Evolutionary conservation across 2,329 filamentous ascomycete genomes (phyloP).

Genomic region (Pezicula radicicola): DNA sequence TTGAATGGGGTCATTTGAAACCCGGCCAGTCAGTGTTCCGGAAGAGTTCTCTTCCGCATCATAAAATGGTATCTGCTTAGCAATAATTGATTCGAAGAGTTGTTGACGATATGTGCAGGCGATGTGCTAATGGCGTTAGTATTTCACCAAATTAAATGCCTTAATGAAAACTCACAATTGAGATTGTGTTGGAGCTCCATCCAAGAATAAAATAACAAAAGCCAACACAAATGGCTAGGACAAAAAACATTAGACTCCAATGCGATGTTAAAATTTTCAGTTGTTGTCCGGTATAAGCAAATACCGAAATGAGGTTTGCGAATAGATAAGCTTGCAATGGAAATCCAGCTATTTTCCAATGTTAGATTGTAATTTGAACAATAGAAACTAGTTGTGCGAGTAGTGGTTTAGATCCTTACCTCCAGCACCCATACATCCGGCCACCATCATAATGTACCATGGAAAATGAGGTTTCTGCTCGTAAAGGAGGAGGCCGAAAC

Average conservation of each 20-base stretch:
- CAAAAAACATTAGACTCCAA: conserved; percentile 48
- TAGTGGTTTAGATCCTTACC: conserved; percentile 16
- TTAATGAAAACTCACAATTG: conserved; percentile 26
- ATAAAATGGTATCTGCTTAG: conserved; percentile 39
- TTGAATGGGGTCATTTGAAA: conserved; percentile 46
- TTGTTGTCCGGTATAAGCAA: conserved; percentile 13
- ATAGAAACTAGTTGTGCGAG: conserved; percentile 8
- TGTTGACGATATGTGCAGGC: conserved; percentile 36
- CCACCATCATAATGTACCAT: conserved; percentile 46
- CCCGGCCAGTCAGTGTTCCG: conserved; percentile 42
- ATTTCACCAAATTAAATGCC: conserved; percentile 24
- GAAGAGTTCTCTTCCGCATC: conserved; percentile 43
- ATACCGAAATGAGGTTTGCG: conserved; percentile 28
- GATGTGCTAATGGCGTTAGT: conserved; percentile 23
- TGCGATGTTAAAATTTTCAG: conserved; percentile 33
- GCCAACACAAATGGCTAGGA: conserved; percentile 37
- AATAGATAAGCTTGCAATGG: conserved; percentile 32
- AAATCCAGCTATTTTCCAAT: conserved; percentile 23
- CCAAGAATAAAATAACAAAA: conserved; percentile 30
- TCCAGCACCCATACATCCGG: conserved; percentile 33
- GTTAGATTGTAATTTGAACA: background rate
- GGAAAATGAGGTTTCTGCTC: conserved; percentile 52
- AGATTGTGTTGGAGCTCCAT: conserved; percentile 35
- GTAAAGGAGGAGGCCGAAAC: conserved; percentile 54
- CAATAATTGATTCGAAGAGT: conserved; percentile 42